Evolutionary conservation across 495 filamentous ascomycete genomes (phyloP), one percentile per base, ranked within the genome.

Genomic region (Neurospora pannonica): DNA sequence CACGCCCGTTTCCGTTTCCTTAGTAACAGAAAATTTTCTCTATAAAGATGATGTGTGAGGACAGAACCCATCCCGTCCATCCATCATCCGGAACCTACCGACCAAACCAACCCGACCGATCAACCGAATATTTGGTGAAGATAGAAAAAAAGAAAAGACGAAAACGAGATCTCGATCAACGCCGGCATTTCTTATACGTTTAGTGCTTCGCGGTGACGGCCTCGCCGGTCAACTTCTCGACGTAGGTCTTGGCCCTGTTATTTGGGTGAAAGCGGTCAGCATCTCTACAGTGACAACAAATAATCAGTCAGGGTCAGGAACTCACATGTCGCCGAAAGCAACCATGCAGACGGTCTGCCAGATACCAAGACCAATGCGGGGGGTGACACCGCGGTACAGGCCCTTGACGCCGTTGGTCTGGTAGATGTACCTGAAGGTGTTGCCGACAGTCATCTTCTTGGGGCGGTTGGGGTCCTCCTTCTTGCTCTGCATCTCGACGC

Each of bases 261-360:
- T 11, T 28, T n/a, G 75, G 69, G 69, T 46, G 71, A 71, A 69
- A 71, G 71, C 69, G 7, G 75, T 81, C 74, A 28, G 72, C 5
- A 21, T 71, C 38, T 70, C 19, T 8, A 62, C n/a, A 17, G 8
- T 71, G 71, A 70, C 72, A 28, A 36, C 21, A 71, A 36, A 69
- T 21, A 42, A 67, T 34, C 28, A 67, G 28, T 36, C 28, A 67
- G 54, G 54, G 28, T 9, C 54, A 70, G 60, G 73, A 76, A 91
- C 95, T 89, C 84, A 97, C 95, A 97, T 94, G 87, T 99, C 96
- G 87, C 96, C 96, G 87, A 99, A 88, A 80, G 95, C 96, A 85
- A 99, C 96, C 96, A 99, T 99, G 87, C 96, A 99, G 81, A 99
- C 93, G 73, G 96, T 99, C 88, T 99, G 96, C 96, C 96, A 99